phyloP scores from a whole-genome alignment of 2,329 filamentous ascomycete species.

The Penicillium sp. region DNA sequence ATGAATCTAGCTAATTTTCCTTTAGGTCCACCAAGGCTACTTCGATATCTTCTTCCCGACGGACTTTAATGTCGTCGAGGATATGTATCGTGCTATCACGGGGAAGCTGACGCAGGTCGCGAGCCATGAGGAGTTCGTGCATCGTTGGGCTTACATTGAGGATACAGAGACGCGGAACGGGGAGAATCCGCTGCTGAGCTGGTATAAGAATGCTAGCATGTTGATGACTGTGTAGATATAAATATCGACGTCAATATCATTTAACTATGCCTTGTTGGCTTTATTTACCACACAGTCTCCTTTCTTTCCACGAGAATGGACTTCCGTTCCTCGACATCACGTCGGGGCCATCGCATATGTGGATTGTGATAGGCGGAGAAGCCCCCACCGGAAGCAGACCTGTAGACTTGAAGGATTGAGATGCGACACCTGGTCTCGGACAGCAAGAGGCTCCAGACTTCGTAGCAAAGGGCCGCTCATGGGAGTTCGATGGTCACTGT shows the following conservation, averaged over 20 bases:
- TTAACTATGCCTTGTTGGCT: background rate
- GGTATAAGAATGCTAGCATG: slow-evolving; percentile 95
- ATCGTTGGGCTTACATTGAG: slow-evolving; percentile 82
- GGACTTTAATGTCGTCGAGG: slow-evolving; percentile 85
- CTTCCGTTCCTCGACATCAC: background rate
- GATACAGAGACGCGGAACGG: slow-evolving; percentile 85
- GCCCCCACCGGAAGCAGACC: background rate
- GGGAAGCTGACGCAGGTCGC: slow-evolving; percentile 83
- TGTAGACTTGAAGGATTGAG: background rate
- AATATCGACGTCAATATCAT: background rate
- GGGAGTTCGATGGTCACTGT: background rate
- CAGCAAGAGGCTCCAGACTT: too few relatives aligned
- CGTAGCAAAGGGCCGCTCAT: background rate
- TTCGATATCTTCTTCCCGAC: slow-evolving; percentile 99
- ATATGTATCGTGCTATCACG: slow-evolving; percentile 88
- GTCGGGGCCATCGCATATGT: background rate
- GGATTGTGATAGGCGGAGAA: background rate
- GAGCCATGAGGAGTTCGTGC: slow-evolving; percentile 87
- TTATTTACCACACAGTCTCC: background rate
- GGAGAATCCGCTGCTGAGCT: slow-evolving; percentile 86
- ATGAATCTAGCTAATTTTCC: slow-evolving; percentile 7
- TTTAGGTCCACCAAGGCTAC: slow-evolving; percentile 90
- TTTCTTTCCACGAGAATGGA: background rate
- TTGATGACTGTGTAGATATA: slow-evolving; percentile 71
- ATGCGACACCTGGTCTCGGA: background rate